Evolutionary conservation across 306 rosid species (phyloP).

Genomic region (Acacia crassicarpa): DNA sequence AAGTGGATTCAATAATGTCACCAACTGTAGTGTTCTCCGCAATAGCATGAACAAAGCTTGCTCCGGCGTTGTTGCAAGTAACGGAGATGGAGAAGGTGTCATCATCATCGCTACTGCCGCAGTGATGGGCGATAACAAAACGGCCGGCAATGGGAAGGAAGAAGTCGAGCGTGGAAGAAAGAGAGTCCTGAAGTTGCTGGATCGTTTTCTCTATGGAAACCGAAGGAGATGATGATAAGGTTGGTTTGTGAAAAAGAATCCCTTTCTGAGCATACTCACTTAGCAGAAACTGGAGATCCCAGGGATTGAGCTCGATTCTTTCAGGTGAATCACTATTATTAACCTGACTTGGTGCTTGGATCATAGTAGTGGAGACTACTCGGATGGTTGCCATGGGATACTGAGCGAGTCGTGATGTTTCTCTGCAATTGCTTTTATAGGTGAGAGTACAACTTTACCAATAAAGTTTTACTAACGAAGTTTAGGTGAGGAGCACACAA

Average conservation of each 20-base stretch:
- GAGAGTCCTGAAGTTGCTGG: background rate
- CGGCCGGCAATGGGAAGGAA: background rate
- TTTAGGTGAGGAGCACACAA: no score
- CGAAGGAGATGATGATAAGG: background rate
- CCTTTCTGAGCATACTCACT: background rate
- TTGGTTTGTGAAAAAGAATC: background rate
- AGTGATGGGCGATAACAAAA: background rate
- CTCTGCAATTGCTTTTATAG: background rate
- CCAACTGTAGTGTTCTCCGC: background rate
- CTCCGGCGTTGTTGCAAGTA: background rate
- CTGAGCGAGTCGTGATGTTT: background rate
- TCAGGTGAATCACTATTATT: background rate
- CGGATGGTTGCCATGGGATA: background rate
- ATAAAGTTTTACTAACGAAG: no score
- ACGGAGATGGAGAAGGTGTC: background rate
- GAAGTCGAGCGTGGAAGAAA: background rate
- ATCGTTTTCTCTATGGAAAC: background rate
- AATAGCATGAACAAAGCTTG: background rate
- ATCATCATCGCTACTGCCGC: background rate
- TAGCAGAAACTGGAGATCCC: background rate
- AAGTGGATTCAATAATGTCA: background rate
- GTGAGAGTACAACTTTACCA: no score
- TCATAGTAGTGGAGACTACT: background rate
- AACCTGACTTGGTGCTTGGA: background rate
- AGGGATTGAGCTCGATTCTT: background rate